phyloP scores from a whole-genome alignment of 306 rosid species.

The Dryas alaskensis region DNA sequence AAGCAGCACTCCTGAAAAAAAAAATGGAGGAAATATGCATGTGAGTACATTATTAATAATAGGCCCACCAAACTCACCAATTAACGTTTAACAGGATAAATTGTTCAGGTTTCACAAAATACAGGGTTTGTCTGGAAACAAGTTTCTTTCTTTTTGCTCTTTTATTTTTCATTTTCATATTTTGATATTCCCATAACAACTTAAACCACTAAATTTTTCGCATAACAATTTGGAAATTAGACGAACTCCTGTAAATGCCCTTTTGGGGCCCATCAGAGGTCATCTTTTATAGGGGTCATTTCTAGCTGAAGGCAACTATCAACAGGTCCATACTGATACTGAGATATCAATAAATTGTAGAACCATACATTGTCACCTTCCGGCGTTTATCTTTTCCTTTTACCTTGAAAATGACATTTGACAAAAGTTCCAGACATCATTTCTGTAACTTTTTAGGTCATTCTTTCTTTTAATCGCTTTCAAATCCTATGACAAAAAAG shows the following conservation, averaged over 20 bases:
- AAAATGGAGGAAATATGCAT: not conserved
- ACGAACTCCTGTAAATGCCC: not conserved
- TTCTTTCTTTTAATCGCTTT: not conserved
- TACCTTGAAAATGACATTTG: not conserved
- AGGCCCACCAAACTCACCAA: slow-evolving; percentile 7
- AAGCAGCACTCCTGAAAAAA: slow-evolving; percentile 71
- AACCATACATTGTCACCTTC: not conserved
- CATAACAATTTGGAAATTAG: too few species aligned
- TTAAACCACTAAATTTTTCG: not conserved
- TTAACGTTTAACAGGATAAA: not conserved
- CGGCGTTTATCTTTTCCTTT: not conserved
- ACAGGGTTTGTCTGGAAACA: not conserved
- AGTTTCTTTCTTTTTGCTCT: not conserved
- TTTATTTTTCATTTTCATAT: slow-evolving; percentile 5
- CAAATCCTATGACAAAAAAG: not conserved
- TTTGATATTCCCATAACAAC: not conserved
- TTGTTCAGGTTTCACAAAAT: not conserved
- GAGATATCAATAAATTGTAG: not conserved
- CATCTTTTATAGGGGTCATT: not conserved
- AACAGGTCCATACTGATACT: not conserved
- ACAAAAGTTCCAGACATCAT: not conserved
- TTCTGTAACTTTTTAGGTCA: not conserved
- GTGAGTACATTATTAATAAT: slow-evolving; percentile 21
- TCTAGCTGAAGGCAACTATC: not conserved
- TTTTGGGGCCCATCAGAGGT: not conserved